phyloP scores from a whole-genome alignment of 345 rosid genomes.

The Arabidopsis suecica region DNA sequence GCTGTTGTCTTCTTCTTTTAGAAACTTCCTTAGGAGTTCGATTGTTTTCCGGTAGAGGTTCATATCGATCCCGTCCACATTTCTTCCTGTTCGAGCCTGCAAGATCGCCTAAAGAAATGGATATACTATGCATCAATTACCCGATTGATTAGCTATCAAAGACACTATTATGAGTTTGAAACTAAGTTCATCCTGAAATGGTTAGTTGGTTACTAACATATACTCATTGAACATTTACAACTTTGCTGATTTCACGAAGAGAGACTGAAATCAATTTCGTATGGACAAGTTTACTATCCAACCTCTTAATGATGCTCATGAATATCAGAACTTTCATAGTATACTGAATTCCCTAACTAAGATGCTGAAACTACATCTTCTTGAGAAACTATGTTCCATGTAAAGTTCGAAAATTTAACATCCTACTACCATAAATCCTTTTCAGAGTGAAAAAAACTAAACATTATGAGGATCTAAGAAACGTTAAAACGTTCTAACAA shows the following conservation, averaged over 20 bases:
- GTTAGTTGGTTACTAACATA: background rate
- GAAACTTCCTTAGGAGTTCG: slow-evolving; percentile 67
- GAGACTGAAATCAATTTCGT: background rate
- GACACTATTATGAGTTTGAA: background rate
- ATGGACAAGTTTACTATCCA: background rate
- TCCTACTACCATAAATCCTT: background rate
- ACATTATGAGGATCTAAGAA: slow-evolving; percentile 1
- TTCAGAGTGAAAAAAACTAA: background rate
- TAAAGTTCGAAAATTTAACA: background rate
- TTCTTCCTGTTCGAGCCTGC: slow-evolving; percentile 82
- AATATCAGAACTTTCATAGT: slow-evolving; percentile 5
- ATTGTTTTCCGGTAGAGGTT: slow-evolving; percentile 70
- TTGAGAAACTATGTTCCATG: background rate
- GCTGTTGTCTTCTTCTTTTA: slow-evolving; percentile 26
- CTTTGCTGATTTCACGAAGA: background rate
- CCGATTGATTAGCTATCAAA: background rate
- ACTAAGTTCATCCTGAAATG: slow-evolving; percentile 8
- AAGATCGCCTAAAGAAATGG: slow-evolving; percentile 59
- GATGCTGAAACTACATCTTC: background rate
- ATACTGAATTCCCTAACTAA: slow-evolving; percentile 6
- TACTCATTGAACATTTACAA: background rate
- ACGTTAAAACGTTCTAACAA: background rate
- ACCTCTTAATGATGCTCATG: background rate
- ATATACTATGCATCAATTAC: background rate
- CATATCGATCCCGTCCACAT: slow-evolving; percentile 81